Conservation (phyloP, 768 basidiomycete species). For the Lyophyllum decastes region DNA sequence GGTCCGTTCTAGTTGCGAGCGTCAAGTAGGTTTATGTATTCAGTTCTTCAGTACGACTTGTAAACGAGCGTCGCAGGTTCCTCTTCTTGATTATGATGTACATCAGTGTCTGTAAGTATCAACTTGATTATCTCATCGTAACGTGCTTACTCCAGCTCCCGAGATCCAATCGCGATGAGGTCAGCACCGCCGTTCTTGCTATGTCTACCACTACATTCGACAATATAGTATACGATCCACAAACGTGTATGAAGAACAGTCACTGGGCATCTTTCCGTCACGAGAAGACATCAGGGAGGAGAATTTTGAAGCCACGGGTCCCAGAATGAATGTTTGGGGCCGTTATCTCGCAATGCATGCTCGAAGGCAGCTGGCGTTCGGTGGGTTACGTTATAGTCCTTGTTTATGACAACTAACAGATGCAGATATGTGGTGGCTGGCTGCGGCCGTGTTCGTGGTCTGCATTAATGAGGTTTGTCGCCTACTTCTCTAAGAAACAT, state of each 20-base stretch:
- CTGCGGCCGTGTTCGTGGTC: constrained; percentile 78
- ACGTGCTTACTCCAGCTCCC: background rate
- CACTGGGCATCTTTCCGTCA: constrained; percentile 73
- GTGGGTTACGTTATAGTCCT: constrained; percentile 36
- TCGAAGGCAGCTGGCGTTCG: constrained; percentile 87
- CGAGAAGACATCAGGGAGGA: constrained; percentile 51
- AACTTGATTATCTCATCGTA: background rate
- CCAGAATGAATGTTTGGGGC: constrained; percentile 68
- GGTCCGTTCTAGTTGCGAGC: constrained; percentile 81
- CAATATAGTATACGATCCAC: constrained; percentile 76
- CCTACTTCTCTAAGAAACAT: background rate
- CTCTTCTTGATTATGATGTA: constrained; percentile 95
- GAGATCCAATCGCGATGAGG: constrained; percentile 85
- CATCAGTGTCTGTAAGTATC: constrained; percentile 71
- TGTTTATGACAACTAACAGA: background rate
- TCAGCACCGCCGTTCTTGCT: constrained; percentile 21
- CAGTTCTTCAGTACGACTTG: background rate
- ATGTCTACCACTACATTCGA: background rate
- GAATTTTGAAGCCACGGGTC: constrained; percentile 42
- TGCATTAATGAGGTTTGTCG: constrained; percentile 87
- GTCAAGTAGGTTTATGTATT: constrained; percentile 62
- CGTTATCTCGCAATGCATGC: constrained; percentile 83
- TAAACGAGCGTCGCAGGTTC: constrained; percentile 49
- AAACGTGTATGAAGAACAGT: constrained; percentile 92
- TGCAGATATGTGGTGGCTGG: constrained; percentile 96